Base-by-base conservation (phyloP, 495 filamentous ascomycete genomes). In the Tuber umbilicatum region DNA sequence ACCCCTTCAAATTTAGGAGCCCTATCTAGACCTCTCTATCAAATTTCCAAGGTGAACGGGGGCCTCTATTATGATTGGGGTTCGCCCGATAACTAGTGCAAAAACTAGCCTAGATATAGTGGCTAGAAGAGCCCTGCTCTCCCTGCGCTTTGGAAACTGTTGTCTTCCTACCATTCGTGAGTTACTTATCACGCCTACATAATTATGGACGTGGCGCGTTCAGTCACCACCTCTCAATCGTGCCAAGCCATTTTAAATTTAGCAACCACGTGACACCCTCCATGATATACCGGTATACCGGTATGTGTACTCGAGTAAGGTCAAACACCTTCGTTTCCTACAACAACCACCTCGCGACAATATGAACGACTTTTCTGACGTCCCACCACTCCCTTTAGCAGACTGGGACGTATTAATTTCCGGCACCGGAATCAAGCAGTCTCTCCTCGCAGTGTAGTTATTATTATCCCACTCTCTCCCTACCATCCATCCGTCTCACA, bases 371-470 rank as follows among this genome's bases (percentile, higher is more conserved):
- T 82, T 79, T 69, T 75, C 73, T n/a, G 81, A 83, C 3, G 50
- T 43, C 60, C 79, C 81, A 27, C 75, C 80, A 2, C 75, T 76
- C 70, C 81, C 80, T 23, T 80, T 77, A 7, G 38, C 70, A 23
- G 69, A 70, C 41, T 99, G 96, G 96, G 95, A 99, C 85, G 90
- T 96, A 79, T 86, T 95, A 73, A 93, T 99, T 76, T 88, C 89
- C 76, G 96, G 96, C 77, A 99, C 95, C 70, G 95, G 93, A 70
- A 83, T 98, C 77, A 87, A 90, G 78, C 92, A 97, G 83, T 97
- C 94, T 68, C 90, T 99, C 72, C 88, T 99, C 77, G 94, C 95
- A 76, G 86, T 97, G 95, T 99, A 88, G 87, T 92, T 31, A 64
- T 19, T 64, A 64, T 64, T 35, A 35, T 86, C 84, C 71, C 70